Base-by-base conservation (phyloP, 2,329 filamentous ascomycete genomes). In the Teratosphaeria nubilosa region DNA sequence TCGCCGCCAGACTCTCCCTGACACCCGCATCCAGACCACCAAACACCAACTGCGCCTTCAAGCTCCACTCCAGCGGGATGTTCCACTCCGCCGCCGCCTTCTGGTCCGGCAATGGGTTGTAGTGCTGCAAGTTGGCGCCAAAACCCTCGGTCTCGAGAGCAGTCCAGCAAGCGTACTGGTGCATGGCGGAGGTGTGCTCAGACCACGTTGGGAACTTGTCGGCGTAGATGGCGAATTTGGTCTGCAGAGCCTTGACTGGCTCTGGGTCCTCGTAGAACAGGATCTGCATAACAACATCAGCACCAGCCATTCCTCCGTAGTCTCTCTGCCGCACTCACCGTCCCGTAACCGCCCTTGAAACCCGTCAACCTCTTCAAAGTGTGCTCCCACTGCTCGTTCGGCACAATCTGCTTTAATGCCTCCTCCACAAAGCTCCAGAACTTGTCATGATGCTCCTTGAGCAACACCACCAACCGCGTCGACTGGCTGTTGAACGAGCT, bases 81-180 rank as follows among this genome's bases (percentile, higher is more conserved):
- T 80, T 80, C 87, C 89, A 96, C 66, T 83, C 77, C 62, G 77
- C 77, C 51, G 80, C 76, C 56, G 91, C 86, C 76, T 85, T 83
- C 64, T 80, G 79, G 75, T 95, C 87, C 66, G 95, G 83, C 59
- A 96, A 75, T 22, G 90, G 90, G 82, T 90, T 94, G 80, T 95
- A 95, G 78, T 96, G 91, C 80, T 96, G 91, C 56, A 96, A 81
- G 80, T 91, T 95, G 71, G 86, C 88, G 64, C 90, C 90, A 58
- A 95, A 82, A 31, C 91, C 90, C 72, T 94, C 90, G 60, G 86
- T 80, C 76, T 91, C 88, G 58, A 96, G 83, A 3, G 86, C 88
- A 20, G 86, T 86, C 91, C 91, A 96, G 65, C 90, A 72, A 64
- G 84, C 78, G 75, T 83, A 87, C 78, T 96, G 88, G 69, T 89